Percentiles rank a stretch among this genome's conserved stretches.
These are phyloP conservation scores for Powellomyces hirtus DNA, from an alignment of 192 early-diverging fungal genomes.

Conservation along the genomic window DNA sequence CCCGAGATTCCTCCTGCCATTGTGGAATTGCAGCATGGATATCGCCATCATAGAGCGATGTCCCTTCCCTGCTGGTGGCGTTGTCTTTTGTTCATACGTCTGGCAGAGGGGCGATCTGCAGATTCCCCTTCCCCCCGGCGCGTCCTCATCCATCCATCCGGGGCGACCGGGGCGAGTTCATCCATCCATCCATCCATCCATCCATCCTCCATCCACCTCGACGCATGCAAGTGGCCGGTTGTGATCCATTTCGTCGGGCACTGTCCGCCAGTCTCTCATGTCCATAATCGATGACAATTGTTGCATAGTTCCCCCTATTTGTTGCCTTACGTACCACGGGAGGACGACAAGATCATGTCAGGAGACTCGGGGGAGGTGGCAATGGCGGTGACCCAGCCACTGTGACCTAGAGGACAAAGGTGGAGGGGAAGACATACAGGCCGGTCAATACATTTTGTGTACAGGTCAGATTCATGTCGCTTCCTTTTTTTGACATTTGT, in stretches of 20 bases:
- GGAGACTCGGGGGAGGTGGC: conserved; percentile 95
- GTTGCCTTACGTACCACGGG: conserved; percentile 81
- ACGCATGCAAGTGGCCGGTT: background rate
- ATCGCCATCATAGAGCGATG: too few relatives aligned
- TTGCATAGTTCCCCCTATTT: too few relatives aligned
- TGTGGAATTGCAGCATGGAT: too few relatives aligned
- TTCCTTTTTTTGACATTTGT: too few relatives aligned
- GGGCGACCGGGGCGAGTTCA: background rate
- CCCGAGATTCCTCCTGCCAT: too few relatives aligned
- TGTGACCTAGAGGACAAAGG: conserved; percentile 61
- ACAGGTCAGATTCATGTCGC: too few relatives aligned
- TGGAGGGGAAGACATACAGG: background rate
- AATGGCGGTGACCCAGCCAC: conserved; percentile 92
- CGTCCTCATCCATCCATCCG: conserved; percentile 26
- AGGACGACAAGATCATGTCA: conserved; percentile 95
- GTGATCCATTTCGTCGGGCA: too few relatives aligned
- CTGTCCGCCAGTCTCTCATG: too few relatives aligned
- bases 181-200: conserved; percentile 28
- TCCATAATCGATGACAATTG: too few relatives aligned
- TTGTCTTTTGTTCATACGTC: too few relatives aligned
- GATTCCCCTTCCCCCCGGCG: background rate
- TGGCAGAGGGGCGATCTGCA: background rate
- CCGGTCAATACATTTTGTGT: background rate
- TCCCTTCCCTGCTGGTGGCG: too few relatives aligned
- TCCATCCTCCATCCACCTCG: conserved; percentile 1